Evolutionary conservation across 2,329 filamentous ascomycete species (phyloP).

Genomic region (Nothophaeocryptopus gaeumannii): DNA sequence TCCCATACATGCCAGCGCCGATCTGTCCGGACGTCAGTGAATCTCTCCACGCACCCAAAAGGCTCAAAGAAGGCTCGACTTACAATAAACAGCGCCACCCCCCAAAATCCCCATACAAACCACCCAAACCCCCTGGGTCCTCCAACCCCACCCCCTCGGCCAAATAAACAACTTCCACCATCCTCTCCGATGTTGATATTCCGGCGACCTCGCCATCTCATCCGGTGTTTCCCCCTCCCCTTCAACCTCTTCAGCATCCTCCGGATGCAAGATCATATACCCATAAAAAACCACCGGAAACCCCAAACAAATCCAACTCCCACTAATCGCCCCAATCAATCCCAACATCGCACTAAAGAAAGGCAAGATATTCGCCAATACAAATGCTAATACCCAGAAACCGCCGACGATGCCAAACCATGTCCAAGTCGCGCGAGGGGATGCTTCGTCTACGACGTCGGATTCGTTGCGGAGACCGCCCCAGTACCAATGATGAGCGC

Average conservation of each 20-base stretch:
- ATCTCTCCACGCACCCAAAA: too few species aligned
- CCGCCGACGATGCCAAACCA: slow-evolving; percentile 59
- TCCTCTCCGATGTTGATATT: not conserved
- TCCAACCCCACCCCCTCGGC: not conserved
- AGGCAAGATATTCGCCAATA: slow-evolving; percentile 68
- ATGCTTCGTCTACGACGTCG: slow-evolving; percentile 35
- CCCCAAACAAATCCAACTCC: slow-evolving; percentile 59
- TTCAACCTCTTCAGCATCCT: not conserved
- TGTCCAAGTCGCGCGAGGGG: slow-evolving; percentile 20
- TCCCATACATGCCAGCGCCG: slow-evolving; percentile 9
- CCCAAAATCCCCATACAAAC: not conserved
- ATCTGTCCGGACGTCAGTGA: slow-evolving; percentile 4
- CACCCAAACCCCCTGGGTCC: slow-evolving; percentile 1
- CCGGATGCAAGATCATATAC: slow-evolving; percentile 13
- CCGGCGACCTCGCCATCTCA: not conserved
- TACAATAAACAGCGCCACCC: slow-evolving; percentile 2
- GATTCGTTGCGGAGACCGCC: slow-evolving; percentile 3
- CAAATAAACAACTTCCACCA: slow-evolving; percentile 10
- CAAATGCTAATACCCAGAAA: slow-evolving; percentile 61
- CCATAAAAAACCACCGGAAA: slow-evolving; percentile 22
- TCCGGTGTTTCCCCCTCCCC: slow-evolving; percentile 2
- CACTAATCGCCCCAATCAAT: slow-evolving; percentile 60
- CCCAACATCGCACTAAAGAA: slow-evolving; percentile 66
- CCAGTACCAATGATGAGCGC: slow-evolving; percentile 51
- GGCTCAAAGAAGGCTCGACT: too few species aligned